A percentile compares a stretch with the other conserved stretches of the same genome.
Evolutionary conservation across 371 early-diverging fungal species (phyloP).

Genomic region (Mucor indicus): DNA sequence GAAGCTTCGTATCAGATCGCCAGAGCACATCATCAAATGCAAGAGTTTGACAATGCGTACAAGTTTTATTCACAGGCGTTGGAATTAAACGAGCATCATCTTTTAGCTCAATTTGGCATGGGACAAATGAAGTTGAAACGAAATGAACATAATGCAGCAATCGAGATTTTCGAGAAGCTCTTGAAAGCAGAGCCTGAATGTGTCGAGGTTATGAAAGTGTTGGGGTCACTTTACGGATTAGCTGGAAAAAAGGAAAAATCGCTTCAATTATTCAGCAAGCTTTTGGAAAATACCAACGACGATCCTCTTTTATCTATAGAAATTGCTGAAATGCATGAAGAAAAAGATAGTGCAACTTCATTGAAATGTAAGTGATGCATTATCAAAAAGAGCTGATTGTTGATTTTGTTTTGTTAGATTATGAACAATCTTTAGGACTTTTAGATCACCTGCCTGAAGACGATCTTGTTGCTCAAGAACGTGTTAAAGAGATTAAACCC

Average conservation of each 20-base stretch:
- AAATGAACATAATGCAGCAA: constrained; percentile 55
- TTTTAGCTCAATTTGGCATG: constrained; percentile 72
- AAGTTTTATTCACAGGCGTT: constrained; percentile 68
- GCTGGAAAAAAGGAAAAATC: constrained; percentile 67
- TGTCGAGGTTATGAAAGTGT: constrained; percentile 61
- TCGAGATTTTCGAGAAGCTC: constrained; percentile 73
- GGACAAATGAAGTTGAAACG: constrained; percentile 69
- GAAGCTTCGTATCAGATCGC: constrained; percentile 64
- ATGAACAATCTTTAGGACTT: constrained; percentile 27
- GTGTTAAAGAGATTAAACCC: constrained; percentile 43
- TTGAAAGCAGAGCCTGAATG: constrained; percentile 60
- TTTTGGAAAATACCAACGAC: constrained; percentile 49
- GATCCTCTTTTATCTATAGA: constrained; percentile 59
- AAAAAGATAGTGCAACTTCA: constrained; percentile 47
- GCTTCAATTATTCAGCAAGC: constrained; percentile 57
- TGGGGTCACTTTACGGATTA: constrained; percentile 65
- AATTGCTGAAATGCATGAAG: constrained; percentile 61
- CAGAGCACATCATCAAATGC: constrained; percentile 54
- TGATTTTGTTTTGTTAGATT: no score
- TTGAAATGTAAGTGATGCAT: constrained; percentile 44
- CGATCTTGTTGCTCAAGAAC: constrained; percentile 18
- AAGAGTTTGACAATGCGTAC: constrained; percentile 68
- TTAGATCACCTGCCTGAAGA: constrained; percentile 17
- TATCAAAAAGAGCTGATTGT: no score
- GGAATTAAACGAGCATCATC: constrained; percentile 65